Evolutionary conservation across 2,329 filamentous ascomycete species (phyloP).

Genomic region (Talaromyces sp.): DNA sequence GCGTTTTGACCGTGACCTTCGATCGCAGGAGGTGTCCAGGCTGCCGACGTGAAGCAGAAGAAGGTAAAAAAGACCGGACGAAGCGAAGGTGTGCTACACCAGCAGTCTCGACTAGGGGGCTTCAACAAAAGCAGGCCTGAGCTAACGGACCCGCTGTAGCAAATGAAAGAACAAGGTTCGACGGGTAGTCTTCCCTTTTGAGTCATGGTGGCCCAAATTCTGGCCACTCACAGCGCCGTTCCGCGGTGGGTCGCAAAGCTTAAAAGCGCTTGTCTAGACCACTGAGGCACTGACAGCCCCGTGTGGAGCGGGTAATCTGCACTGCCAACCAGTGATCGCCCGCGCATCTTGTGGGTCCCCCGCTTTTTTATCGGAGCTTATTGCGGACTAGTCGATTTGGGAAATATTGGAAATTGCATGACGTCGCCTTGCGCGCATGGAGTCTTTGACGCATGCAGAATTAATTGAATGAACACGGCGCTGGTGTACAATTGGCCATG

Average conservation of each 20-base stretch:
- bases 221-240: neutral
- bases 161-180: neutral
- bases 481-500: neutral
- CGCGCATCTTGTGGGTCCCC: too few relatives aligned
- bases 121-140: too few relatives aligned
- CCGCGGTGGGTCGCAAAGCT: neutral
- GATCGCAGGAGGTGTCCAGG: neutral
- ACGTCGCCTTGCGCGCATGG: conserved; percentile 1
- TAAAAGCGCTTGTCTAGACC: neutral
- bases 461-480: neutral
- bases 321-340: too few relatives aligned
- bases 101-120: neutral
- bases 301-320: neutral
- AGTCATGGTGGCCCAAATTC: neutral
- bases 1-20: neutral
- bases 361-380: neutral
- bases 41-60: neutral
- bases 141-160: too few relatives aligned
- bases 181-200: neutral
- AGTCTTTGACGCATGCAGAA: neutral
- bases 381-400: neutral
- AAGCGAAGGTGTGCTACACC: too few relatives aligned
- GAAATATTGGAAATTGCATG: conserved; percentile 1
- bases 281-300: neutral
- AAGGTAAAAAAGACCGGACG: neutral